Percentiles rank a stretch among this genome's conserved stretches.
Evolutionary conservation across 805 yeast species (phyloP).

Genomic region (Starmera dryadoides): DNA sequence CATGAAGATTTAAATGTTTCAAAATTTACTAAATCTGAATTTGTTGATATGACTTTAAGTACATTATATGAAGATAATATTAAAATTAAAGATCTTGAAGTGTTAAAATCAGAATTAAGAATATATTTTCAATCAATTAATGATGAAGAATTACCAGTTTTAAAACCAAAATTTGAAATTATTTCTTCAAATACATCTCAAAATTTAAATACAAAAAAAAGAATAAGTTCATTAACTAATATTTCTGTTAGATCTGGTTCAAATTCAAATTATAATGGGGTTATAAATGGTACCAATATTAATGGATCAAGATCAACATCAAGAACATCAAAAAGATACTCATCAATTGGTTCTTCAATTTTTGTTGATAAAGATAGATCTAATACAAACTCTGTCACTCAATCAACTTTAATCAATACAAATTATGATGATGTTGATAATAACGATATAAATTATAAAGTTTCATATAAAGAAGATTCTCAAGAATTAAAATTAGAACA

Average conservation of each 20-base stretch:
- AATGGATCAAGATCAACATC: too few species aligned
- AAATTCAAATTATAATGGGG: too few species aligned
- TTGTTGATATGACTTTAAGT: conserved; percentile 41
- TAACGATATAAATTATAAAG: conserved; percentile 19
- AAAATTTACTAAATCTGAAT: conserved; percentile 35
- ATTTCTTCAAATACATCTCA: too few species aligned
- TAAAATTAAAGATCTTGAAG: not conserved
- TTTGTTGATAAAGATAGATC: conserved; percentile 6
- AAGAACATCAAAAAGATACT: conserved; percentile 15
- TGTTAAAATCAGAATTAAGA: conserved; percentile 12
- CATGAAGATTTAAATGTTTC: conserved; percentile 21
- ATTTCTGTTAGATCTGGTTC: conserved; percentile 14
- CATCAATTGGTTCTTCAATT: conserved; percentile 16
- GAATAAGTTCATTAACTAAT: conserved; percentile 11
- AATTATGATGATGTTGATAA: not conserved
- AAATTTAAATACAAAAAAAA: conserved; percentile 3
- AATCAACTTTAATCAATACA: conserved; percentile 4
- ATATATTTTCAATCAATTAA: conserved; percentile 32
- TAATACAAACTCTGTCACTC: too few species aligned
- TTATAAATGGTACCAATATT: too few species aligned
- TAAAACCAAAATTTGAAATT: conserved; percentile 5
- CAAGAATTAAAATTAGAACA: conserved; percentile 56
- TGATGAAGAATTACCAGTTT: conserved; percentile 9
- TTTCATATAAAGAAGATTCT: conserved; percentile 29
- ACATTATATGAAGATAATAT: conserved; percentile 29